A percentile compares a stretch with the other conserved stretches of the same genome.
Conservation (phyloP, 2,329 filamentous ascomycete species). For the Tolypocladium paradoxum region DNA sequence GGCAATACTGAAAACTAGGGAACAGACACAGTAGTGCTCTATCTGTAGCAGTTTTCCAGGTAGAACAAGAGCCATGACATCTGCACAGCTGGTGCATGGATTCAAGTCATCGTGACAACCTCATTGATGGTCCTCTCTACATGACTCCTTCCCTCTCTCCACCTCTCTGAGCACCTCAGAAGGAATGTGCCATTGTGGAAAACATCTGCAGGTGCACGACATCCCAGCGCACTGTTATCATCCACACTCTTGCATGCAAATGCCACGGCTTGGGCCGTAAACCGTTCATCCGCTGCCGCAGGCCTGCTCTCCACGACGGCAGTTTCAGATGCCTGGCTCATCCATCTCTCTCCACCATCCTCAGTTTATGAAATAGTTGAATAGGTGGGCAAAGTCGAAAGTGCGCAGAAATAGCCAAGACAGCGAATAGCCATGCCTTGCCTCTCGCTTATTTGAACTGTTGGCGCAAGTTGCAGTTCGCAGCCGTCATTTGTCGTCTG, state of each 20-base stretch:
- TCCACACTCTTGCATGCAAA: neutral
- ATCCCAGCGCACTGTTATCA: neutral
- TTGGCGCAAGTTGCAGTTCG: neutral
- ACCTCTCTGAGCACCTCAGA: neutral
- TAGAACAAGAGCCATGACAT: neutral
- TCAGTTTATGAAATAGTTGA: neutral
- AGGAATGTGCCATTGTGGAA: neutral
- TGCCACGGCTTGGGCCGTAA: neutral
- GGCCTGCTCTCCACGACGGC: neutral
- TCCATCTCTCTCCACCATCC: neutral
- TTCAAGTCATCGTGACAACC: neutral
- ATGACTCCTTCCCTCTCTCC: neutral
- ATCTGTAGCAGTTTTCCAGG: neutral
- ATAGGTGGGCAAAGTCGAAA: neutral
- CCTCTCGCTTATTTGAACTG: neutral
- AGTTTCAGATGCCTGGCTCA: neutral
- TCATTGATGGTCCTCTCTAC: neutral
- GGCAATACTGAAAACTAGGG: neutral
- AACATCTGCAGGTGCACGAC: neutral
- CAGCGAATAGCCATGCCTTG: neutral
- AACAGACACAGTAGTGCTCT: neutral
- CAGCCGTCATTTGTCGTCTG: neutral
- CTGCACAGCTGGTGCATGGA: neutral
- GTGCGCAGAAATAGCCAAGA: neutral
- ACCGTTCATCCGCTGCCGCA: neutral